Evolutionary conservation across 768 basidiomycete genomes (phyloP), one percentile per base, ranked within the genome.

Genomic region (Tricholoma saponaceum): DNA sequence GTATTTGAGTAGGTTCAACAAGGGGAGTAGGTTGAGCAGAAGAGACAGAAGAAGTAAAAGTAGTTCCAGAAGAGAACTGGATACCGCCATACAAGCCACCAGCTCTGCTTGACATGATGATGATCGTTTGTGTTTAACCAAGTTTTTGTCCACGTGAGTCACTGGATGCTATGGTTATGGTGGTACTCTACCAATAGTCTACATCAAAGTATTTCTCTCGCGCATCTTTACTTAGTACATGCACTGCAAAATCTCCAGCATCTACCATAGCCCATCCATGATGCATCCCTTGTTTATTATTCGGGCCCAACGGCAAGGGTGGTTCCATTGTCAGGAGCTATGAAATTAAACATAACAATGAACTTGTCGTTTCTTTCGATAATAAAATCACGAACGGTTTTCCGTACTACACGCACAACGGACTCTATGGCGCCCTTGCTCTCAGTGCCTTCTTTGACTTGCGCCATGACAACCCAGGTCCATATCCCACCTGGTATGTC

Each of bases 31-130:
- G 52, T 54, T 66, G 53, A 39, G 67, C 55, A 49, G 66, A 16
- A 50, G 73, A 62, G 59, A 73, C 61, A 62, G 77, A 73, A 18
- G 78, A 70, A 41, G 79, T 72, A 59, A 85, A 82, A 25, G 83
- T 78, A 58, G 86, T 80, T 41, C 81, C 78, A 55, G 86, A 84
- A 23, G 89, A 89, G 74, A 93, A 92, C 56, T 90, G 88, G 62
- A 92, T 89, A 66, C 91, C 91, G 47, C 91, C 90, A 64, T 92
- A 93, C 55, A 93, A 80, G 51, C 91, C 90, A 52, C 91, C 91
- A 55, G 89, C 89, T 79, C 84, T 81, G 74, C 85, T 83, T 51
- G 86, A 87, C 84, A 89, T 89, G 66, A 68, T 79, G 71, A 72
- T 67, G 50, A 58, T 25, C 49, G 58, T 41, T 18, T 28, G 41